Evolutionary conservation across 352 stramenopile species (phyloP).

Genomic region (Elongisporangium prolatum): DNA sequence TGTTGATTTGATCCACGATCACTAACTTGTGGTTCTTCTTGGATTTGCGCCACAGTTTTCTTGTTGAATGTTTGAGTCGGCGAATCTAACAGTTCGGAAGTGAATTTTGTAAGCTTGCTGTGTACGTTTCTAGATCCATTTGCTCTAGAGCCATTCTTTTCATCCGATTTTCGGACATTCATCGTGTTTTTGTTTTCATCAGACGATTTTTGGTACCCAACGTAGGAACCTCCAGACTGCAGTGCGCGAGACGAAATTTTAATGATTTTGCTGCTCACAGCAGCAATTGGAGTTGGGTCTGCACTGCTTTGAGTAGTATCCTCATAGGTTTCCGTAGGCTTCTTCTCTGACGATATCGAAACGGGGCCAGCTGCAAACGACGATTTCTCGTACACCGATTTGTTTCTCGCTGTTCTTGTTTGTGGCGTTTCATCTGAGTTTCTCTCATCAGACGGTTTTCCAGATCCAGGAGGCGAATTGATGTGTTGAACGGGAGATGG

Average conservation of each 20-base stretch:
- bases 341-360: background rate
- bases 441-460: background rate
- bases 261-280: background rate
- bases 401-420: background rate
- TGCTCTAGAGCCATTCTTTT: background rate
- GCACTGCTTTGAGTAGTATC: background rate
- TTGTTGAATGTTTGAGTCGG: background rate
- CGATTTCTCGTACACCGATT: background rate
- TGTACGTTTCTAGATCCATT: background rate
- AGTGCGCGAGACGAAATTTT: background rate
- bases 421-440: background rate
- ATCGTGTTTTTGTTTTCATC: background rate
- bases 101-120: background rate
- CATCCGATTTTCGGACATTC: background rate
- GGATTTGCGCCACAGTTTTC: background rate
- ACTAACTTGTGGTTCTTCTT: background rate
- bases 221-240: background rate
- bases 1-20: background rate
- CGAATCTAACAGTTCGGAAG: background rate
- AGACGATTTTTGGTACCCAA: background rate
- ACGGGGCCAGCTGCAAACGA: background rate
- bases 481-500: background rate
- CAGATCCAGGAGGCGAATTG: background rate
- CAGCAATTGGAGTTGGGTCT: background rate
- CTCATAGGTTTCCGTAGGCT: background rate